Evolutionary conservation across 495 filamentous ascomycete species (phyloP).

Genomic region (Lindgomyces ingoldianus): DNA sequence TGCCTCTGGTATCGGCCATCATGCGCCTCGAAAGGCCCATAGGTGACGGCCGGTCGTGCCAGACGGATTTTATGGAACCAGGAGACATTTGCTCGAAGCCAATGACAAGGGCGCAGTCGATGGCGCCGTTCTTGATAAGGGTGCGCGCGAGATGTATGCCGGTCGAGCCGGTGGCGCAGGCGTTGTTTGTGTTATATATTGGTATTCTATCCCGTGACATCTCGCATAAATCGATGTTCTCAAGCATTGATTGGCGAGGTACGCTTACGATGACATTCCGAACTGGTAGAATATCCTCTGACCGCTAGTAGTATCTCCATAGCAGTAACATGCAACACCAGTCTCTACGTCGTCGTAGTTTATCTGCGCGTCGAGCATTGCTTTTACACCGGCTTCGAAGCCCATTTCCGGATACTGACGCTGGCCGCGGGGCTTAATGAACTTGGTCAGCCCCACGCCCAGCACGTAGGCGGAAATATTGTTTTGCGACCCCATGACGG

Average conservation of each 20-base stretch:
- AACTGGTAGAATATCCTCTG: slow-evolving; percentile 98
- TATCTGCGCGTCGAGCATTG: slow-evolving; percentile 89
- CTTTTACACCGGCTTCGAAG: slow-evolving; percentile 91
- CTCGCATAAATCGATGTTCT: background rate
- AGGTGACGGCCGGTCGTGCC: slow-evolving; percentile 75
- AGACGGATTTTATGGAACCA: slow-evolving; percentile 73
- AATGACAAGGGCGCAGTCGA: slow-evolving; percentile 82
- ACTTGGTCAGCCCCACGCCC: slow-evolving; percentile 96
- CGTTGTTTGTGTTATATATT: slow-evolving; percentile 67
- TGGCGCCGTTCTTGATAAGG: slow-evolving; percentile 72
- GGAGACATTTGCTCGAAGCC: slow-evolving; percentile 97
- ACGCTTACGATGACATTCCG: slow-evolving; percentile 91
- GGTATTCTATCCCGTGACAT: slow-evolving; percentile 30
- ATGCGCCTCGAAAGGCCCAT: slow-evolving; percentile 67
- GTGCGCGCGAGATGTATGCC: slow-evolving; percentile 80
- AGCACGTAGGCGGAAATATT: slow-evolving; percentile 71
- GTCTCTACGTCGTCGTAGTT: slow-evolving; percentile 94
- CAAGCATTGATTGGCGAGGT: slow-evolving; percentile 33
- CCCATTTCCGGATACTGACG: slow-evolving; percentile 83
- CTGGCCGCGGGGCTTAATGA: slow-evolving; percentile 92
- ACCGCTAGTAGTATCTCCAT: slow-evolving; percentile 88
- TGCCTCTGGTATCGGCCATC: slow-evolving; percentile 77
- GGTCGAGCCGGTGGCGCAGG: slow-evolving; percentile 88
- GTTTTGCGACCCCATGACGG: slow-evolving; percentile 19
- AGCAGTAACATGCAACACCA: slow-evolving; percentile 92